Percentiles rank a stretch among this genome's conserved stretches.
Conservation (phyloP, 441 rosid genomes). For the Pelargonium fulgidum region DNA sequence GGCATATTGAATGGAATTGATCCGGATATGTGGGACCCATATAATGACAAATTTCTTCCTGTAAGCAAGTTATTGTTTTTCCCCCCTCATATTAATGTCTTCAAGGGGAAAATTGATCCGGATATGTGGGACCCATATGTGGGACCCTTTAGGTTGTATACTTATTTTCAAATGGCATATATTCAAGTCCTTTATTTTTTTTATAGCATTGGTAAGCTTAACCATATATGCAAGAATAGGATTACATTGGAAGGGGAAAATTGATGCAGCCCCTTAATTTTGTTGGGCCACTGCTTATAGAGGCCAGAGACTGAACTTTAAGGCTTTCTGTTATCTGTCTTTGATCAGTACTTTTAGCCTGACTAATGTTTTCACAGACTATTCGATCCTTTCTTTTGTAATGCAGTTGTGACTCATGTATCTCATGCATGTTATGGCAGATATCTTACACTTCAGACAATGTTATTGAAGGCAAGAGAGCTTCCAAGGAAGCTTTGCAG, state of each 20-base stretch:
- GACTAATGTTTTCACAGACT: conserved; percentile 10
- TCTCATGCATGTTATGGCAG: conserved; percentile 33
- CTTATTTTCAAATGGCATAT: neutral
- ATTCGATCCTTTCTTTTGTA: conserved; percentile 11
- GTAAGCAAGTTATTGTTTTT: conserved; percentile 38
- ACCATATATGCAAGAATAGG: neutral
- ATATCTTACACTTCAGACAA: conserved; percentile 72
- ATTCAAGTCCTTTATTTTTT: neutral
- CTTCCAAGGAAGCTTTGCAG: conserved; percentile 85
- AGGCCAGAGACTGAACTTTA: neutral
- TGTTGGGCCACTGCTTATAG: neutral
- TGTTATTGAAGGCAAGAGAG: conserved; percentile 82
- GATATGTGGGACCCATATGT: neutral
- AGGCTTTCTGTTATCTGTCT: neutral
- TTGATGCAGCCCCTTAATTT: neutral
- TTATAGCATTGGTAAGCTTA: neutral
- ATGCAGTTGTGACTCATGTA: conserved; percentile 17
- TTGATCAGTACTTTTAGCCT: neutral
- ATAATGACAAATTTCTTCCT: conserved; percentile 66
- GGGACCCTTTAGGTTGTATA: neutral
- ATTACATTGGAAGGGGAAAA: neutral
- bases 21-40: conserved; percentile 96
- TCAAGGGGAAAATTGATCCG: too few relatives aligned
- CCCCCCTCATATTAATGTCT: conserved; percentile 5
- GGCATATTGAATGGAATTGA: conserved; percentile 95